These are phyloP conservation scores for Pittosporum tobira DNA, from an alignment of 129 eudicot genomes.

Conservation along the genomic window DNA sequence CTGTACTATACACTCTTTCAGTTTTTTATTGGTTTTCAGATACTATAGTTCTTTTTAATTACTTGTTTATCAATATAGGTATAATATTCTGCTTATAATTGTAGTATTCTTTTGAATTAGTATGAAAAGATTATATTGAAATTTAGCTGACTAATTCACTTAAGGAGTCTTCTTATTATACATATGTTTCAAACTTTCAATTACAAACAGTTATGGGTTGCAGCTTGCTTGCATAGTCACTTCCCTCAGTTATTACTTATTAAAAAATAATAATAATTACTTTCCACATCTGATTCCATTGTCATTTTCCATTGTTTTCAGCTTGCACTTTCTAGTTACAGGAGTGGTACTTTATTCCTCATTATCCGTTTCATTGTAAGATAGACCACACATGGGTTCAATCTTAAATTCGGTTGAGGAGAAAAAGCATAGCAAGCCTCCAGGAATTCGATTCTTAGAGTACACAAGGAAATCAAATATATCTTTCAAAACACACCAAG, in stretches of 20 bases:
- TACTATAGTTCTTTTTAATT: background rate
- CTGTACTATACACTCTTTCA: too few species aligned
- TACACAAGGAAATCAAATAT: constrained; percentile 29
- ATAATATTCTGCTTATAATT: background rate
- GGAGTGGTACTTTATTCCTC: background rate
- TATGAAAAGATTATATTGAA: background rate
- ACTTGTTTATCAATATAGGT: background rate
- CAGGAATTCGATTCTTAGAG: constrained; percentile 55
- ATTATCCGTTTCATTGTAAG: background rate
- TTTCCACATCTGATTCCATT: background rate
- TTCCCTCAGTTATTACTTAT: too few species aligned
- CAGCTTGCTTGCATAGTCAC: background rate
- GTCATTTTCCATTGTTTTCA: constrained; percentile 5
- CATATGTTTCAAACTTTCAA: background rate
- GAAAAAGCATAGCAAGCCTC: constrained; percentile 33
- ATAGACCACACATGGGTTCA: constrained; percentile 32
- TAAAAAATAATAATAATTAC: too few species aligned
- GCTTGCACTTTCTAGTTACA: background rate
- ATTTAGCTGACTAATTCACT: too few species aligned
- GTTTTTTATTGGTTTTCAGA: too few species aligned
- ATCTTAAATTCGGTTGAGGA: constrained; percentile 20
- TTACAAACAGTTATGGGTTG: background rate
- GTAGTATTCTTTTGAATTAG: background rate
- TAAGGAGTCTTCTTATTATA: too few species aligned
- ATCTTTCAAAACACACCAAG: constrained; percentile 71